Evolutionary conservation across 176 grass and related monocot genomes (phyloP).

Genomic region (Secale cereale): DNA sequence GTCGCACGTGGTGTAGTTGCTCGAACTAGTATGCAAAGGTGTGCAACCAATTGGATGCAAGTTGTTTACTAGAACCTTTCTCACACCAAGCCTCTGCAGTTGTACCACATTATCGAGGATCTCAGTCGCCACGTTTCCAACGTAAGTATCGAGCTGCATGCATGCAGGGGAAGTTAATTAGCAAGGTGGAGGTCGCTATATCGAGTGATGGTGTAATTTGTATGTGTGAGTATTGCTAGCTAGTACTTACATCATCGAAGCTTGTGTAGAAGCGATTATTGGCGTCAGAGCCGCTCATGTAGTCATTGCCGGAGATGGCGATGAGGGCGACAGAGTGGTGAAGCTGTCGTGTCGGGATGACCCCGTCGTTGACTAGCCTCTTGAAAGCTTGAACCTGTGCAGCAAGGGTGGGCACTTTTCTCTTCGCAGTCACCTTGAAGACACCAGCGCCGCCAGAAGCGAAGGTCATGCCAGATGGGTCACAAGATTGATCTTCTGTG

Average conservation of each 20-base stretch:
- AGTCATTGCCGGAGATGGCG: slow-evolving; percentile 36
- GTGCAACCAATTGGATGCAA: slow-evolving; percentile 34
- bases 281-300: neutral
- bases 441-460: slow-evolving; percentile 30
- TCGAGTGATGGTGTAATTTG: too few species aligned
- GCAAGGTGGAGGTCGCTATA: neutral
- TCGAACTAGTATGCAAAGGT: neutral
- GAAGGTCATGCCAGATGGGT: slow-evolving; percentile 52
- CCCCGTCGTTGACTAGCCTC: neutral
- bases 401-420: neutral
- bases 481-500: neutral
- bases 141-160: neutral
- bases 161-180: neutral
- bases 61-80: slow-evolving; percentile 30
- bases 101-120: neutral
- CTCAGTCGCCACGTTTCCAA: neutral
- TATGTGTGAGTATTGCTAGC: too few species aligned
- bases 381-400: neutral
- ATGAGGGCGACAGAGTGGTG: neutral
- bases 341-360: neutral
- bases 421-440: neutral
- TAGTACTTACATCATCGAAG: neutral
- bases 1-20: slow-evolving; percentile 21
- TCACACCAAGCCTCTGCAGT: neutral
- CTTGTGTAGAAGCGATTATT: neutral